Evolutionary conservation across 805 yeast species (phyloP).

Genomic region (Yarrowia sp.): DNA sequence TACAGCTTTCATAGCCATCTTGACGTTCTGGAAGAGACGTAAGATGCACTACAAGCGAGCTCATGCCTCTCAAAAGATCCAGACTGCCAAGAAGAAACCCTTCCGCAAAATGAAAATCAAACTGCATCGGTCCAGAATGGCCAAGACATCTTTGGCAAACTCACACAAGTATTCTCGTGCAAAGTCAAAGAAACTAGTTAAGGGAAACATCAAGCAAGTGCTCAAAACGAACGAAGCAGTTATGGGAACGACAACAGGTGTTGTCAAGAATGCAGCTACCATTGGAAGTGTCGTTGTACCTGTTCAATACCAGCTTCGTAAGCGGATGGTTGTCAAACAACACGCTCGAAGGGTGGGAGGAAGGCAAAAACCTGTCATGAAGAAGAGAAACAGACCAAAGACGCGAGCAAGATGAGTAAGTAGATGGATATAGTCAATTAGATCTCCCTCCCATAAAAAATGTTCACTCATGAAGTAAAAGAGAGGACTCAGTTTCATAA

Average conservation of each 20-base stretch:
- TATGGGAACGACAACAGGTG: constrained; percentile 24
- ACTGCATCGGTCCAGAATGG: constrained; percentile 4
- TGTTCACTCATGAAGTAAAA: not conserved
- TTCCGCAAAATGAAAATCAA: constrained; percentile 9
- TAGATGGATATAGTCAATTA: too few species aligned
- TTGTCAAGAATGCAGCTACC: constrained; percentile 7
- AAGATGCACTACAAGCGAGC: constrained; percentile 21
- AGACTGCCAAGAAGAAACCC: not conserved
- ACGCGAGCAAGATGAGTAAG: not conserved
- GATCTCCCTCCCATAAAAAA: too few species aligned
- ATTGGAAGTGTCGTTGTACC: constrained; percentile 28
- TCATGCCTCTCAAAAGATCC: constrained; percentile 1
- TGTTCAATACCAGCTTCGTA: constrained; percentile 14
- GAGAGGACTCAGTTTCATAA: constrained; percentile 31
- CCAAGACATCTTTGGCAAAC: not conserved
- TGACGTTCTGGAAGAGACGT: constrained; percentile 14
- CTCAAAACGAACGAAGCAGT: constrained; percentile 4
- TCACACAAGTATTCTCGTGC: constrained; percentile 19
- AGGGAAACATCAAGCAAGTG: constrained; percentile 13
- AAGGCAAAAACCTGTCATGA: constrained; percentile 1
- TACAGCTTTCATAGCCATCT: constrained; percentile 13
- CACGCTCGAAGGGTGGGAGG: constrained; percentile 25
- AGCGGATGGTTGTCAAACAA: constrained; percentile 15
- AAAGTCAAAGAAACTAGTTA: constrained; percentile 16
- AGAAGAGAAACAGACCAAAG: not conserved